phyloP scores from a whole-genome alignment of 2,329 filamentous ascomycete genomes.

The Phaeosphaeriaceae sp. region DNA sequence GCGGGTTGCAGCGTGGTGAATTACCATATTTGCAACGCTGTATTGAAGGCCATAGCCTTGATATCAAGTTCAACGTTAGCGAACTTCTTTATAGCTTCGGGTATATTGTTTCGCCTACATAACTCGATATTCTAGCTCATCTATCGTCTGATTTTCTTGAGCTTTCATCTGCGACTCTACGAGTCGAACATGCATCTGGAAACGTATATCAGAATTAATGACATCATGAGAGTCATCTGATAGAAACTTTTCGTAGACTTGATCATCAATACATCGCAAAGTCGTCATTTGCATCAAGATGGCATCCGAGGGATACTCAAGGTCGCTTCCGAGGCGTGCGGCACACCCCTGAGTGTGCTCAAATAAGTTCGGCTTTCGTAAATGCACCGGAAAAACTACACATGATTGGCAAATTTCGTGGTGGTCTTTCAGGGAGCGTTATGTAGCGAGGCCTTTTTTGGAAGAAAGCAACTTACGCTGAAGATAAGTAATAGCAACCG shows the following conservation, averaged over 20 bases:
- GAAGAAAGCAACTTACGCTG: slow-evolving; percentile 23
- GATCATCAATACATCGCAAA: slow-evolving; percentile 27
- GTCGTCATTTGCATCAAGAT: slow-evolving; percentile 18
- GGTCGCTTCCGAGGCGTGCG: slow-evolving; percentile 4
- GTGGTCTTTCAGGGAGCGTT: no score
- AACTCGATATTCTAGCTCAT: slow-evolving; percentile 10
- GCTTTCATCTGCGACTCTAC: slow-evolving; percentile 22
- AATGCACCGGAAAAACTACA: no score
- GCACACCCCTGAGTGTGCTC: slow-evolving; percentile 26
- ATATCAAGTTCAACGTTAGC: neutral
- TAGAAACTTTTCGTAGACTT: slow-evolving; percentile 25
- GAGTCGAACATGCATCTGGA: slow-evolving; percentile 23
- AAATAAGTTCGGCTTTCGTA: slow-evolving; percentile 2
- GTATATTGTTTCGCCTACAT: neutral
- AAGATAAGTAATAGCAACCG: slow-evolving; percentile 31
- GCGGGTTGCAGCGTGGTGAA: slow-evolving; percentile 10
- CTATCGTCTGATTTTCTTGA: neutral
- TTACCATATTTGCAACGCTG: slow-evolving; percentile 20
- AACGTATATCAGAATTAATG: slow-evolving; percentile 21
- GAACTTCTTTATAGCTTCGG: no score
- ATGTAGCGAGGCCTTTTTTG: neutral
- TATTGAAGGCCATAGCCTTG: slow-evolving; percentile 23
- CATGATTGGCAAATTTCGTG: no score
- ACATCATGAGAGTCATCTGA: slow-evolving; percentile 19
- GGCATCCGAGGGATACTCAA: slow-evolving; percentile 24